Percentiles rank a stretch among this genome's conserved stretches.
These are phyloP conservation scores for Lactarius akahatsu DNA, from an alignment of 768 basidiomycete species.

Conservation along the genomic window DNA sequence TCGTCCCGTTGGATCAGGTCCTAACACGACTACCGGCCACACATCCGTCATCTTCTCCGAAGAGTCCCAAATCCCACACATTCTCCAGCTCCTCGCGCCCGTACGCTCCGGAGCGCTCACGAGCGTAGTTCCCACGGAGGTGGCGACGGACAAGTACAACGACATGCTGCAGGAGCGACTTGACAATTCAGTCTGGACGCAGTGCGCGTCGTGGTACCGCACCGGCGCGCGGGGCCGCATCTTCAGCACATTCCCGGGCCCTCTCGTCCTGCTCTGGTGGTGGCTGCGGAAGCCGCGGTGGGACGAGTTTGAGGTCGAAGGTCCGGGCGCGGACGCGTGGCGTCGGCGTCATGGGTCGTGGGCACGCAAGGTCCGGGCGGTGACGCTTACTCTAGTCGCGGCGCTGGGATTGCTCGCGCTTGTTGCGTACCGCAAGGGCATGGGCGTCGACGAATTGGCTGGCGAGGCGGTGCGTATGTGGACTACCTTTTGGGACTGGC, in stretches of 20 bases:
- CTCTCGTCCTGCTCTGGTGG: constrained; percentile 26
- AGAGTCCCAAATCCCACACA: constrained; percentile 14
- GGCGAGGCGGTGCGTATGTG: constrained; percentile 1
- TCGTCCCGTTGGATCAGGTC: constrained; percentile 29
- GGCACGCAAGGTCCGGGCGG: background rate
- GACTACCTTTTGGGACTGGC: background rate
- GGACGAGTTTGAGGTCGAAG: constrained; percentile 17
- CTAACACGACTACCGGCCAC: constrained; percentile 57
- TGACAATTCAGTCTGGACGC: constrained; percentile 15
- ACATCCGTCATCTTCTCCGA: constrained; percentile 55
- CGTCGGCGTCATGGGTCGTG: constrained; percentile 6
- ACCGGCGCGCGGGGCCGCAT: constrained; percentile 15
- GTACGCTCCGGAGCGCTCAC: constrained; percentile 14
- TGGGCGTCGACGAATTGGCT: background rate
- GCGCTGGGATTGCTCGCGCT: background rate
- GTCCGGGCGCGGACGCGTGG: constrained; percentile 10
- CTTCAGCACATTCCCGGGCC: constrained; percentile 20
- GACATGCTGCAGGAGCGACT: constrained; percentile 17
- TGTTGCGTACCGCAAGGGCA: background rate
- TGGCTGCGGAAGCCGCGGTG: constrained; percentile 18
- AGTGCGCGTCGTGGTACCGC: constrained; percentile 28
- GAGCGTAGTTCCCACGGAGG: constrained; percentile 18
- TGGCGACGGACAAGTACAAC: constrained; percentile 25
- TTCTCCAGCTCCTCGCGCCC: constrained; percentile 17
- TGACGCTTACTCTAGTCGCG: background rate